Evolutionary conservation across 1,139 yeast species (phyloP).

Genomic region (Geotrichum histeridarum): DNA sequence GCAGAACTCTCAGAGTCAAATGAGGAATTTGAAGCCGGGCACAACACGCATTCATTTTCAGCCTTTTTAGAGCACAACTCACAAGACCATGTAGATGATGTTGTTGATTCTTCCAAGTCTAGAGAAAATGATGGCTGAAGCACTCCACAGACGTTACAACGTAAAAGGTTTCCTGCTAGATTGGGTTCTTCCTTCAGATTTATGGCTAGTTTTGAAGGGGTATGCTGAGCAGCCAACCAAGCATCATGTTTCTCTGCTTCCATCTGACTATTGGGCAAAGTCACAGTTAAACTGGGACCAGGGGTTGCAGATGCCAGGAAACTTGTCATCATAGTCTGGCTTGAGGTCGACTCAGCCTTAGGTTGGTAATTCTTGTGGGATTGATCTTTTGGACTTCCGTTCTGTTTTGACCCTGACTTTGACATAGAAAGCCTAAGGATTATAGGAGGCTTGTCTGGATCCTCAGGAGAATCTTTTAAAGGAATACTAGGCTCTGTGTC

Average conservation of each 20-base stretch:
- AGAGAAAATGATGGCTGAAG: not conserved
- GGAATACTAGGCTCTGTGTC: too few relatives aligned
- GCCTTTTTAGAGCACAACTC: not conserved
- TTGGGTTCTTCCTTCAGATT: not conserved
- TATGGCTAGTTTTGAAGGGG: too few relatives aligned
- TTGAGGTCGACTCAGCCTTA: too few relatives aligned
- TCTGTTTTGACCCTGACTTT: not conserved
- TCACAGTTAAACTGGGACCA: too few relatives aligned
- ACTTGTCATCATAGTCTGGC: too few relatives aligned
- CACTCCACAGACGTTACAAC: not conserved
- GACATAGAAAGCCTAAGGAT: not conserved
- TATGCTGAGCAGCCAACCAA: too few relatives aligned
- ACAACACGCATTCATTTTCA: not conserved
- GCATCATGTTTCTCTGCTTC: too few relatives aligned
- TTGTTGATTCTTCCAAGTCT: not conserved
- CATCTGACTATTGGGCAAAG: too few relatives aligned
- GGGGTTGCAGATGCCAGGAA: too few relatives aligned
- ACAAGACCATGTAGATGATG: not conserved
- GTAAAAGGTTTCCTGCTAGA: not conserved
- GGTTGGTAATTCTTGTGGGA: too few relatives aligned
- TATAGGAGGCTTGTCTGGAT: not conserved
- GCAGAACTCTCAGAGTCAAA: slow-evolving; percentile 46
- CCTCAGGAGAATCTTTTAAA: not conserved
- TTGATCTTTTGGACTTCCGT: too few relatives aligned
- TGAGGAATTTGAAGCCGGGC: not conserved